A percentile compares a stretch with the other conserved stretches of the same genome.
Conservation (phyloP, 139 green algal genomes). For the Closterium sp. region DNA sequence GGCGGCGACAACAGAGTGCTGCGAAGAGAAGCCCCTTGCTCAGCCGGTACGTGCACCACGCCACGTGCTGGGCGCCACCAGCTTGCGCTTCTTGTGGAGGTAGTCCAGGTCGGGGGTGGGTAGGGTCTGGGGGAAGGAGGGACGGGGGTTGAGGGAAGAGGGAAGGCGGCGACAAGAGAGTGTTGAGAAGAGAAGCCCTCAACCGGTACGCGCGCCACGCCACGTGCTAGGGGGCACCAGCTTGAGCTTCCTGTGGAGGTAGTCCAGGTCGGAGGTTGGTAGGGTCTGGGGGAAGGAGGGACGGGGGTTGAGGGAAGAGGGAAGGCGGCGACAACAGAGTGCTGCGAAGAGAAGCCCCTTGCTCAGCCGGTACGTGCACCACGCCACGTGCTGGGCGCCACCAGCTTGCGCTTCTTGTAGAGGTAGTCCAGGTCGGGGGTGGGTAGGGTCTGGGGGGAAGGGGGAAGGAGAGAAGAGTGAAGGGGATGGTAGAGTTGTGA, state of each 20-base stretch:
- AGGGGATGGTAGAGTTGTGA: background rate
- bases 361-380: too few species aligned
- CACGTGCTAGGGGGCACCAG: too few species aligned
- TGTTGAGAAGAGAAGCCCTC: too few species aligned
- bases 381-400: slow-evolving; percentile 3
- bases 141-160: too few species aligned
- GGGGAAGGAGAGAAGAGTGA: background rate
- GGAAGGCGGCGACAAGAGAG: too few species aligned
- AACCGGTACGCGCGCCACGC: too few species aligned
- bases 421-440: slow-evolving; percentile 31
- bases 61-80: slow-evolving; percentile 22
- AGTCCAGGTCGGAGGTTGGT: too few species aligned
- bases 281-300: too few species aligned
- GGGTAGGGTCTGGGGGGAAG: slow-evolving; percentile 5
- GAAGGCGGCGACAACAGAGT: too few species aligned
- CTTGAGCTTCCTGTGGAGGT: too few species aligned
- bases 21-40: background rate
- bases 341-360: too few species aligned
- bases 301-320: too few species aligned
- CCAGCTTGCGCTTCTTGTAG: slow-evolving; percentile 55
- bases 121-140: slow-evolving; percentile 1
- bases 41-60: background rate
- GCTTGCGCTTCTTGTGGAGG: slow-evolving; percentile 54
- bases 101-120: slow-evolving; percentile 18
- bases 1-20: background rate